A percentile compares a stretch with the other conserved stretches of the same genome.
phyloP scores from a whole-genome alignment of 2,329 filamentous ascomycete species.

The Kalaharituber pfeilii region DNA sequence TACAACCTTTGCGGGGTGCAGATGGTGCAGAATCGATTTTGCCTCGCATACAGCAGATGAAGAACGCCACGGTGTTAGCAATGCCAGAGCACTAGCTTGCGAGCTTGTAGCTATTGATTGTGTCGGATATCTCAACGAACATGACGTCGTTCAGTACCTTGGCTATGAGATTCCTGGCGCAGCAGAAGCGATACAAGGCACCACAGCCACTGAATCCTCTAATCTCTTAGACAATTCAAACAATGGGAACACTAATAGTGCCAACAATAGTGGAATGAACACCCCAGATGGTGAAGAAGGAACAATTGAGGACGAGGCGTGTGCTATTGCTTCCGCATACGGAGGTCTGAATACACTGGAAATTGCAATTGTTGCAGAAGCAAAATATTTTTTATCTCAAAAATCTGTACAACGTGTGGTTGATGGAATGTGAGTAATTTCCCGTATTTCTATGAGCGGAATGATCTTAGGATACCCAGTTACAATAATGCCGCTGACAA shows the following conservation, averaged over 20 bases:
- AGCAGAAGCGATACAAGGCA: slow-evolving; percentile 6
- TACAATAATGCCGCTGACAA: too few species aligned
- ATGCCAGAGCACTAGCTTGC: slow-evolving; percentile 54
- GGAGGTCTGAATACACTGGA: slow-evolving; percentile 70
- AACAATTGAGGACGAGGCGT: slow-evolving; percentile 31
- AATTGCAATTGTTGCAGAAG: slow-evolving; percentile 62
- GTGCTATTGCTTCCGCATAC: slow-evolving; percentile 54
- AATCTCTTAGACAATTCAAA: slow-evolving; percentile 16
- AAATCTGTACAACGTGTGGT: slow-evolving; percentile 66
- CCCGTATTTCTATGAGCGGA: neutral
- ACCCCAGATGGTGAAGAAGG: slow-evolving; percentile 26
- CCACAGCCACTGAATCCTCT: slow-evolving; percentile 18
- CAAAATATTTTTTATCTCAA: slow-evolving; percentile 72
- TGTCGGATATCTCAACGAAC: slow-evolving; percentile 50
- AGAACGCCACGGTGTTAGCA: slow-evolving; percentile 45
- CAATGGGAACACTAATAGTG: slow-evolving; percentile 36
- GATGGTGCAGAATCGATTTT: slow-evolving; percentile 37
- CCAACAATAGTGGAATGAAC: slow-evolving; percentile 32
- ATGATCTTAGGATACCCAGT: too few species aligned
- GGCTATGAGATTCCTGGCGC: slow-evolving; percentile 48
- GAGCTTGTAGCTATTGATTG: slow-evolving; percentile 72
- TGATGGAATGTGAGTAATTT: slow-evolving; percentile 41
- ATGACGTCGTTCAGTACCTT: slow-evolving; percentile 56
- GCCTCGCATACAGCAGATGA: slow-evolving; percentile 36
- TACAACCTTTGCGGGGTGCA: slow-evolving; percentile 5